These are phyloP conservation scores for Sanghuangporus baumii DNA, from an alignment of 1,284 basidiomycete species.

Conservation along the genomic window DNA sequence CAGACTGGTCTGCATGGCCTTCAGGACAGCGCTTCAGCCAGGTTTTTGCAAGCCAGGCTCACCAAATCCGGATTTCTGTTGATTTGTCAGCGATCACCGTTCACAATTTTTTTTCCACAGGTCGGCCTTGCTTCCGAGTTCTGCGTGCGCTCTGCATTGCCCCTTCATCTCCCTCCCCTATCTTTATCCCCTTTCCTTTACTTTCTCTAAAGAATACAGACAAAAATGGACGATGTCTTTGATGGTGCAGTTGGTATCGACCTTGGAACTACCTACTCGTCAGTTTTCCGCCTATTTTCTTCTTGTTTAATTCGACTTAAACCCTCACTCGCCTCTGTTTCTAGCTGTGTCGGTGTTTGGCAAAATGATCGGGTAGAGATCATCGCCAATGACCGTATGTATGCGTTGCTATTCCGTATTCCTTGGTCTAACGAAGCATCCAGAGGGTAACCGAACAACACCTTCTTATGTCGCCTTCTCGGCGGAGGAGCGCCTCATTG, in stretches of 20 bases:
- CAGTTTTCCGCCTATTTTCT: conserved; percentile 30
- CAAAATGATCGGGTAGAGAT: conserved; percentile 99
- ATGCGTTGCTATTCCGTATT: conserved; percentile 6
- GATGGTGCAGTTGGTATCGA: conserved; percentile 97
- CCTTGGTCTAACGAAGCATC: conserved; percentile 18
- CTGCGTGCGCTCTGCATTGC: not conserved
- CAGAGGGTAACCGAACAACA: conserved; percentile 98
- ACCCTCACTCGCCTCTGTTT: conserved; percentile 8
- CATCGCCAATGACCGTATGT: conserved; percentile 92
- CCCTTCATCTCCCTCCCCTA: conserved; percentile 21
- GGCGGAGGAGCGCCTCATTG: conserved; percentile 95
- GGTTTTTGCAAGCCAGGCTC: not conserved
- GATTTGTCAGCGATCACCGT: conserved; percentile 17
- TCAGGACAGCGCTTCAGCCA: conserved; percentile 24
- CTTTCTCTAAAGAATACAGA: conserved; percentile 24
- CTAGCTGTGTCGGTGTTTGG: conserved; percentile 93
- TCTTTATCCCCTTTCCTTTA: conserved; percentile 20
- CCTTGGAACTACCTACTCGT: conserved; percentile 90
- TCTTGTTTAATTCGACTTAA: conserved; percentile 1
- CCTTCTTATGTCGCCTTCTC: conserved; percentile 99
- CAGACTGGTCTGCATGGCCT: conserved; percentile 14
- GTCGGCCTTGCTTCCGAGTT: conserved; percentile 17
- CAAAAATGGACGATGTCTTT: conserved; percentile 91
- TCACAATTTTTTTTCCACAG: conserved; percentile 33
- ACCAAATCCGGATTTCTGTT: not conserved